Conservation (phyloP, 2,329 filamentous ascomycete species). For the Colletotrichum tanaceti region DNA sequence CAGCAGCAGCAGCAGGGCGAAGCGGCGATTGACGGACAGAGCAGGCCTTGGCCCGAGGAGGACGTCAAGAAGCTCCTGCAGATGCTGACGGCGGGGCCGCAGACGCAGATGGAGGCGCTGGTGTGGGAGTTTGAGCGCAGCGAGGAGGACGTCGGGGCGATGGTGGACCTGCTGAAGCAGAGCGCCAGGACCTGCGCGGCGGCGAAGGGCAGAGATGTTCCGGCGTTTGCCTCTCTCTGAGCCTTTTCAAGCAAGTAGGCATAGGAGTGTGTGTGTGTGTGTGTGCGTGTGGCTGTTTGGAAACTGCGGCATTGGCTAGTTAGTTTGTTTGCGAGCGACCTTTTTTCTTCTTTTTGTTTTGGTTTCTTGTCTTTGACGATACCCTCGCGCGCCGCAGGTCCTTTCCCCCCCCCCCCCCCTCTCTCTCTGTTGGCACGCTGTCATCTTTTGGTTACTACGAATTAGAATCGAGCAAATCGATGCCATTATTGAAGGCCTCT, state of each 20-base stretch:
- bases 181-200: slow-evolving; percentile 20
- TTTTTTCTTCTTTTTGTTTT: not conserved
- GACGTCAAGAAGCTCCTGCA: slow-evolving; percentile 18
- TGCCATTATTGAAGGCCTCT: not conserved
- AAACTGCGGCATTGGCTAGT: not conserved
- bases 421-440: not conserved
- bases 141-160: slow-evolving; percentile 20
- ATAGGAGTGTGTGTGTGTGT: too few relatives aligned
- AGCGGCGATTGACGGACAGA: not conserved
- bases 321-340: not conserved
- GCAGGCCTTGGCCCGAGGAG: slow-evolving; percentile 20
- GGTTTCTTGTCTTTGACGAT: slow-evolving; percentile 9
- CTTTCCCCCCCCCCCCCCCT: too few relatives aligned
- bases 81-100: slow-evolving; percentile 1
- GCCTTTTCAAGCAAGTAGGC: too few relatives aligned
- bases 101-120: not conserved
- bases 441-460: not conserved
- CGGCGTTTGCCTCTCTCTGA: slow-evolving; percentile 26
- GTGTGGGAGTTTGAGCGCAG: slow-evolving; percentile 17
- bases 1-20: not conserved
- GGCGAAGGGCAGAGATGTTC: slow-evolving; percentile 9
- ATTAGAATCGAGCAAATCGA: not conserved
- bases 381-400: slow-evolving; percentile 13
- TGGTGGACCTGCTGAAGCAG: slow-evolving; percentile 27
- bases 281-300: not conserved